phyloP scores from a whole-genome alignment of 2,329 filamentous ascomycete species.

The Bimuria novae-zelandiae region DNA sequence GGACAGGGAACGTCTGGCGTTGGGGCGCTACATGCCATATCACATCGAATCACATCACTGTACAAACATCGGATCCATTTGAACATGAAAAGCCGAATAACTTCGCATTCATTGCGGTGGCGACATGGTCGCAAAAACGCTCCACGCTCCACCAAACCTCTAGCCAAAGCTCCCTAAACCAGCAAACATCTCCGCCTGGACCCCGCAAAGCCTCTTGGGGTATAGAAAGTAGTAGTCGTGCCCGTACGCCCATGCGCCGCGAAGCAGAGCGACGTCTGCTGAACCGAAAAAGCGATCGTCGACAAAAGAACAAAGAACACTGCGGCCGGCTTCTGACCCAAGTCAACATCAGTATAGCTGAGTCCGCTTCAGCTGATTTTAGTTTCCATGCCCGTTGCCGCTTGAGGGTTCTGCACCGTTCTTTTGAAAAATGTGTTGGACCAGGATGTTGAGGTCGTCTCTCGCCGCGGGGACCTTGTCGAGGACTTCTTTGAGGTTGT shows the following conservation, averaged over 20 bases:
- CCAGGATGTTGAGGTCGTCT: constrained; percentile 55
- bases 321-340: neutral
- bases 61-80: neutral
- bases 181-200: neutral
- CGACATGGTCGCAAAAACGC: neutral
- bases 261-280: neutral
- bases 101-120: too few relatives aligned
- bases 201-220: constrained; percentile 1
- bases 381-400: neutral
- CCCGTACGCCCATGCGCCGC: constrained; percentile 3
- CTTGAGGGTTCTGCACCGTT: neutral
- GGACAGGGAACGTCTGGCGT: neutral
- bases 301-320: neutral
- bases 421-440: constrained; percentile 24
- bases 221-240: constrained; percentile 4
- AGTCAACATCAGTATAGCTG: too few relatives aligned
- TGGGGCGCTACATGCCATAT: neutral
- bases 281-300: neutral
- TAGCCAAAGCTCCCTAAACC: neutral
- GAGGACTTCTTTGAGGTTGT: constrained; percentile 71
- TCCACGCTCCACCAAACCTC: neutral
- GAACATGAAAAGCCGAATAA: neutral
- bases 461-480: constrained; percentile 67
- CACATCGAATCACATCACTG: neutral
- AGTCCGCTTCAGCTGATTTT: too few relatives aligned